Percentiles rank a stretch among this genome's conserved stretches.
Conservation (phyloP, 2,329 filamentous ascomycete species). For the Microdochium trichocladiopsis region DNA sequence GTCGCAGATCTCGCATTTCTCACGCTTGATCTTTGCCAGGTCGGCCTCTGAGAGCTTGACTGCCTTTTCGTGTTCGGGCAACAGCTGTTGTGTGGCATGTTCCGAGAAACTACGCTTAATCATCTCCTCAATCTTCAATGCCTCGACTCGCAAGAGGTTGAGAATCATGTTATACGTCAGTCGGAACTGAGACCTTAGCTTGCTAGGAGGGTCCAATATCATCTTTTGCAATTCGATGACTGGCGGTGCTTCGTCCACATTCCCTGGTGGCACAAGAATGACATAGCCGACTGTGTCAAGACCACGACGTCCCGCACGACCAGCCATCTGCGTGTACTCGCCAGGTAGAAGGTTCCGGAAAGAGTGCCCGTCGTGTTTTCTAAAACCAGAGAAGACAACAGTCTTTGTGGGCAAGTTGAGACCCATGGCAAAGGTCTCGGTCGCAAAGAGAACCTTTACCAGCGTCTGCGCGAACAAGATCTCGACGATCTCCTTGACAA, state of each 20-base stretch:
- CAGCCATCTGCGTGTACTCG: conserved; percentile 98
- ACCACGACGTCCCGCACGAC: conserved; percentile 85
- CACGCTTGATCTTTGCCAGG: conserved; percentile 81
- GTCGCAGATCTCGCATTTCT: conserved; percentile 77
- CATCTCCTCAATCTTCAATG: conserved; percentile 98
- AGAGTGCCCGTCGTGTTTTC: conserved; percentile 88
- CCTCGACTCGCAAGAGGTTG: conserved; percentile 89
- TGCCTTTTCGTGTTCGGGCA: conserved; percentile 93
- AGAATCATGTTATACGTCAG: conserved; percentile 99
- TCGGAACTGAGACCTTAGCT: conserved; percentile 91
- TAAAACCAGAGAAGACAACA: conserved; percentile 93
- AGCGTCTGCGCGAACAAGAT: conserved; percentile 92
- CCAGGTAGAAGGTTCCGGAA: conserved; percentile 90
- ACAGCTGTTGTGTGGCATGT: conserved; percentile 87
- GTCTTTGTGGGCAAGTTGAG: conserved; percentile 92
- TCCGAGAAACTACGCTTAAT: conserved; percentile 99
- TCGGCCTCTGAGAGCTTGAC: conserved; percentile 90
- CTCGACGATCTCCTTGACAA: conserved; percentile 96
- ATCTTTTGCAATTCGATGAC: conserved; percentile 79
- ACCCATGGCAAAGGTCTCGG: conserved; percentile 98
- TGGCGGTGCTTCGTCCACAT: conserved; percentile 80
- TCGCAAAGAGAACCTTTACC: conserved; percentile 95
- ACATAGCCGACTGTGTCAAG: conserved; percentile 89
- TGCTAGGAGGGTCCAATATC: conserved; percentile 93
- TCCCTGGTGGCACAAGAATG: conserved; percentile 78